Evolutionary conservation across 2,329 filamentous ascomycete species (phyloP), one percentile per base, ranked within the genome.

Genomic region (Allantophomopsis lycopodina): DNA sequence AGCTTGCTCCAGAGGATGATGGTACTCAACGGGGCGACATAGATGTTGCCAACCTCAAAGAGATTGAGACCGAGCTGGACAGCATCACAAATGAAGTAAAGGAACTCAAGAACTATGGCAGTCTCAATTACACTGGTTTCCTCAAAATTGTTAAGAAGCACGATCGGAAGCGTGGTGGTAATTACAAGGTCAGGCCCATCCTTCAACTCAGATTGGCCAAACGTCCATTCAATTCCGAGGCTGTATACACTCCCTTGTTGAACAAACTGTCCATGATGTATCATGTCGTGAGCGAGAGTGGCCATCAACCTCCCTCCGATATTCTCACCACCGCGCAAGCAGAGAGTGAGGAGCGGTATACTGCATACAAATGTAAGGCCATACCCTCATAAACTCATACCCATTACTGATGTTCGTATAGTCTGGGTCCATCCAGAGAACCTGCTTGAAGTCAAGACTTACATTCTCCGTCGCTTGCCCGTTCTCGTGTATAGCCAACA

Each of bases 91-190:
- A 85, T 57, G 86, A 95, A 61, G 79, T 93, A 54, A 89, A 82
- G 58, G 84, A 94, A 66, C 72, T 98, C 50, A 91, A 94, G 63
- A 91, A 85, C 60, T 98, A 91, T 64, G 91, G 86, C 60, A 83
- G 81, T 47, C 80, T 95, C 65, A 98, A 98, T 65, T 98, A 95
- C 61, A 94, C 91, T 5, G 91, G 87, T 36, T 94, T 96, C 62
- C 73, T 95, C 56, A 98, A 98, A 69, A 94, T 94, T 36, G 87
- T 87, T 41, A 98, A 98, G 76, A 98, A 98, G 65, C 91, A 98
- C 62, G 91, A 98, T 62, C 83, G 91, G 49, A 93, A 89, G 64
- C 75, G 89, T 48, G 88, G 88, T 41, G 72, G 78, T 48, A 73
- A 78, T 39, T 96, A 96, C 66, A 85, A 81, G 58, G 83, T 96